These are phyloP conservation scores for Amaranthus hypochondriacus DNA, from an alignment of 148 eudicot species.

Conservation along the genomic window DNA sequence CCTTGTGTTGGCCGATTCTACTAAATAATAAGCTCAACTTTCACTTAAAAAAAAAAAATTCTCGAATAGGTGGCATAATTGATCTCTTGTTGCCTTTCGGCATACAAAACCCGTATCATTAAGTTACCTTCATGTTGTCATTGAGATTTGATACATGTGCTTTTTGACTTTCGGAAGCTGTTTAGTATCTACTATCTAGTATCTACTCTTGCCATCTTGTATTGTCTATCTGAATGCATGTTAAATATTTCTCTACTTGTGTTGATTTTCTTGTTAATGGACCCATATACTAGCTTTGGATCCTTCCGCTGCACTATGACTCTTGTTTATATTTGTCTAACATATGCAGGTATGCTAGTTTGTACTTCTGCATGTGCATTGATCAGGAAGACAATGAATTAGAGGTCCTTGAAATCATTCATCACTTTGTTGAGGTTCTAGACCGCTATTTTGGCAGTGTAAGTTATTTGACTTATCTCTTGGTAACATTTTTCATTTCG, in stretches of 20 bases:
- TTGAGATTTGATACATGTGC: neutral
- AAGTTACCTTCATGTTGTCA: neutral
- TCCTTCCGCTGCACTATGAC: neutral
- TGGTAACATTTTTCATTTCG: constrained; percentile 1
- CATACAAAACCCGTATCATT: no score
- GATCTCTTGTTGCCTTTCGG: no score
- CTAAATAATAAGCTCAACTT: no score
- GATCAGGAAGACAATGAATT: constrained; percentile 86
- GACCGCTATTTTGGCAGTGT: constrained; percentile 98
- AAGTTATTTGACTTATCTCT: constrained; percentile 31
- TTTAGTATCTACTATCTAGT: neutral
- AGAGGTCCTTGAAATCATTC: constrained; percentile 87
- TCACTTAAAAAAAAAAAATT: no score
- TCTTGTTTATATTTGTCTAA: neutral
- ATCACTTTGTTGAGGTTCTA: constrained; percentile 84
- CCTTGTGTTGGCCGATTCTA: no score
- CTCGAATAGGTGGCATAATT: no score
- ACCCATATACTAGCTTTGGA: neutral
- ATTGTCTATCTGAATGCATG: neutral
- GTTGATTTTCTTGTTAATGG: neutral
- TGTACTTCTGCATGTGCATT: constrained; percentile 96
- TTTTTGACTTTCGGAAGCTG: neutral
- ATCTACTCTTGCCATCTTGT: neutral
- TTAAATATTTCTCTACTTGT: neutral
- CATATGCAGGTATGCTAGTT: constrained; percentile 72